Base-by-base conservation (phyloP, 306 rosid species). In the Lathyrus sativus region DNA sequence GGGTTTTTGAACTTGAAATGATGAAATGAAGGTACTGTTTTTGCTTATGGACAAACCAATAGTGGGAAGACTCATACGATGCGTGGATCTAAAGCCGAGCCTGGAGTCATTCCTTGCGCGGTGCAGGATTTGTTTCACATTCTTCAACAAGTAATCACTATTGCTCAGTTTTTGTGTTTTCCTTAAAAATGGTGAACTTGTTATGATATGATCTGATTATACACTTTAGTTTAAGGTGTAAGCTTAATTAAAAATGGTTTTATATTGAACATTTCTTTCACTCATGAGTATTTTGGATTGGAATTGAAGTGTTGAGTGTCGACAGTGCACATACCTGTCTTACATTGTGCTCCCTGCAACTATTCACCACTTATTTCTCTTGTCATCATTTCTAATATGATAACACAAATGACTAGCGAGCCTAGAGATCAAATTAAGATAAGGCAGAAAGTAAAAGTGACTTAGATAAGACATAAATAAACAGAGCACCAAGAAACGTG, bases 21-120 rank as follows among this genome's bases (percentile, higher is more conserved):
- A 33, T 73, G 68, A 43, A 67, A 31, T 62, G 68, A 65, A 93
- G 98, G 98, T 11, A 93, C 97, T 53, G 96, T 93, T 43, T 93
- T 93, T 56, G 98, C 98, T 51, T 93, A 93, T 33, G 98, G 97
- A 45, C 98, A 93, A 79, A 93, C 98, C 3, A 93, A 93, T 51
- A 93, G 98, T 66, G 97, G 98, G 33, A 93, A 93, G 82, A 93
- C 98, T 28, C 76, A 90, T 63, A 93, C 97, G 0, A 93, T 93
- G 92, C 85, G 96, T 44, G 98, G 98, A 49, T 83, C 90, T 2
- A 78, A 77, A 48, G 65, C 61, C 12, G 95, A 93, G 67, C 93
- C 85, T 0, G 98, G 97, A 45, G 89, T 93, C n/a, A 93, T 93
- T 80, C 98, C 97, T 73, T 96, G 81, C 38, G 88, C 97, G 0